Evolutionary conservation across 768 basidiomycete genomes (phyloP), one percentile per base, ranked within the genome.

Genomic region (Lactifluus hygrophoroides): DNA sequence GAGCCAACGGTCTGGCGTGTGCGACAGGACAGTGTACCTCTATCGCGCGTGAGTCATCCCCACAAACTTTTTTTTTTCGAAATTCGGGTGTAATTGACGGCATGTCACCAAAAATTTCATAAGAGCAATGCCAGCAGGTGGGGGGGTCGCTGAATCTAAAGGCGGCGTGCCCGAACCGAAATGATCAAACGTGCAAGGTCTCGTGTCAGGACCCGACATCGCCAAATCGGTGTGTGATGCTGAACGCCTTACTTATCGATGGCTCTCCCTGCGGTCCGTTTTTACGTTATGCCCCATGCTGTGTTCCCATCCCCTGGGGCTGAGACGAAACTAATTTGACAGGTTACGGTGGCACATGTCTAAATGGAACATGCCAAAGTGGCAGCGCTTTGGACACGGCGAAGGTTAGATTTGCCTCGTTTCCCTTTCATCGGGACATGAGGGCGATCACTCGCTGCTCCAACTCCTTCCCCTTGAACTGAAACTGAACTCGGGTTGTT

Each of bases 251-350:
- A 44, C 81, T 93, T 49, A 75, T 89, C 54, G 86, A 91, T 68
- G 92, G 91, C 23, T 90, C 88, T 30, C 83, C 88, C 14, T 94
- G 91, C 70, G 90, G 90, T 83, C 66, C 58, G 81, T 75, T n/a
- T n/a, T 50, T 19, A 51, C 51, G 52, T 47, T 53, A 62, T 19
- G 45, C 46, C 21, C 51, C 48, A 27, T 56, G 43, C 16, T 56
- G 25, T 42, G 51, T 54, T n/a, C 42, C 40, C n/a, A 48, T 44
- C 51, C 53, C 61, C 58, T 52, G 48, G 53, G 44, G 53, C 43
- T n/a, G n/a, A n/a, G n/a, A n/a, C n/a, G n/a, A 62, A 44, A 65
- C 60, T 54, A 37, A 35, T 63, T 49, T n/a, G 46, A 46, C 55
- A 86, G 84, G 86, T 6, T 88, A 80, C 66, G 88, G 85, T 32